These are phyloP conservation scores for Sistotremastrum suecicum DNA, from an alignment of 768 basidiomycete genomes.

Conservation along the genomic window DNA sequence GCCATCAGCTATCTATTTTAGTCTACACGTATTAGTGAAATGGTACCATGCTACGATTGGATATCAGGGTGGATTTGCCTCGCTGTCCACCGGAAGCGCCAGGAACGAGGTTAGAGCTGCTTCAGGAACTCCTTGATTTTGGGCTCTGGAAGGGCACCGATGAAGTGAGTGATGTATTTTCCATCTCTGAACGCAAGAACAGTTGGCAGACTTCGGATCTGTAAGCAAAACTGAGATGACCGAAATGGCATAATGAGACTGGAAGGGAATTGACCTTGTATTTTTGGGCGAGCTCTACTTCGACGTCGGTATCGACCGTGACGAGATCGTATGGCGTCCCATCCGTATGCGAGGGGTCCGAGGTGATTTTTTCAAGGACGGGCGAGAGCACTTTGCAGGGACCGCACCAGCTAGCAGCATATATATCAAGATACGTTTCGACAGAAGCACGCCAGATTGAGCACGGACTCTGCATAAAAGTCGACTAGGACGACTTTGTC, in stretches of 20 bases:
- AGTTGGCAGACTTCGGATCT: slow-evolving; percentile 70
- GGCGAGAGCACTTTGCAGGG: slow-evolving; percentile 68
- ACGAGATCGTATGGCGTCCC: slow-evolving; percentile 55
- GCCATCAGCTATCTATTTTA: no score
- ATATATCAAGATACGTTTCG: background rate
- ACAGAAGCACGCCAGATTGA: slow-evolving; percentile 1
- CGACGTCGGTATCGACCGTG: slow-evolving; percentile 50
- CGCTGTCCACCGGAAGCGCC: no score
- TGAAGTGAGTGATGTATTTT: slow-evolving; percentile 40
- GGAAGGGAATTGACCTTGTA: slow-evolving; percentile 27
- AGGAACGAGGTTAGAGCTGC: slow-evolving; percentile 13
- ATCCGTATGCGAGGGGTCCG: slow-evolving; percentile 23
- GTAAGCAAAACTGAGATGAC: background rate
- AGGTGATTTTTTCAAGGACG: slow-evolving; percentile 44
- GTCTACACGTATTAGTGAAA: no score
- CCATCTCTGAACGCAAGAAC: slow-evolving; percentile 67
- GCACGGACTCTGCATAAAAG: slow-evolving; percentile 64
- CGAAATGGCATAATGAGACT: background rate
- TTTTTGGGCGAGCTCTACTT: slow-evolving; percentile 33
- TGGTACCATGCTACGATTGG: no score
- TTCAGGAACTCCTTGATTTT: slow-evolving; percentile 33
- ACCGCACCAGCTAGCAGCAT: slow-evolving; percentile 49
- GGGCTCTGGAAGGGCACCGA: slow-evolving; percentile 38
- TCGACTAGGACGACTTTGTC: slow-evolving; percentile 56
- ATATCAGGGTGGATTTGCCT: no score